A percentile compares a stretch with the other conserved stretches of the same genome.
These are phyloP conservation scores for Pseudonitzschia multiseries DNA, from an alignment of 108 stramenopile genomes.

Conservation along the genomic window DNA sequence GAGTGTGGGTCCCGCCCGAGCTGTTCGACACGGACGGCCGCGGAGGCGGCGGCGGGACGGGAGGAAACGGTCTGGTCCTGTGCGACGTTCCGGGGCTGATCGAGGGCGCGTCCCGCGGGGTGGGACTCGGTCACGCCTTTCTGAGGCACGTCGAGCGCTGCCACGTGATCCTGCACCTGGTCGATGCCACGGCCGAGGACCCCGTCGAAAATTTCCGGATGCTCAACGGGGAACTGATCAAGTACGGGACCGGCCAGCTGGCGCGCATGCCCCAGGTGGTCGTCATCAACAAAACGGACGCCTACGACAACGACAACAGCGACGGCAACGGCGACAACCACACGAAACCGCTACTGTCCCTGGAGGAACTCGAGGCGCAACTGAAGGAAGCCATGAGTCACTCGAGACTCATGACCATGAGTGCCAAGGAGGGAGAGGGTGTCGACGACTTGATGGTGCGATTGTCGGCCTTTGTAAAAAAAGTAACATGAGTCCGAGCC, in stretches of 20 bases:
- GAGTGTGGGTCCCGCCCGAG: conserved; percentile 82
- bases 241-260: conserved; percentile 87
- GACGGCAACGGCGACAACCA: background rate
- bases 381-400: conserved; percentile 74
- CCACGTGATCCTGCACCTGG: conserved; percentile 92
- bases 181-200: conserved; percentile 89
- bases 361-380: conserved; percentile 56
- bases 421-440: conserved; percentile 83
- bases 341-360: conserved; percentile 5
- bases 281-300: conserved; percentile 95
- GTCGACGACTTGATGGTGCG: conserved; percentile 87
- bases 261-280: conserved; percentile 94
- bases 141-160: conserved; percentile 92
- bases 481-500: conserved; percentile 48
- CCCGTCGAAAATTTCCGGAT: conserved; percentile 91
- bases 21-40: conserved; percentile 18
- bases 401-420: conserved; percentile 83
- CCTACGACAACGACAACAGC: conserved; percentile 34
- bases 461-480: conserved; percentile 80
- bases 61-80: conserved; percentile 79
- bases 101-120: conserved; percentile 83
- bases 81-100: conserved; percentile 94
- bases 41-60: conserved; percentile 35
- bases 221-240: conserved; percentile 90
- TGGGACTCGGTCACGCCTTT: conserved; percentile 91